Evolutionary conservation across 306 rosid species (phyloP), one percentile per base, ranked within the genome.

Genomic region (Cucurbita moschata): DNA sequence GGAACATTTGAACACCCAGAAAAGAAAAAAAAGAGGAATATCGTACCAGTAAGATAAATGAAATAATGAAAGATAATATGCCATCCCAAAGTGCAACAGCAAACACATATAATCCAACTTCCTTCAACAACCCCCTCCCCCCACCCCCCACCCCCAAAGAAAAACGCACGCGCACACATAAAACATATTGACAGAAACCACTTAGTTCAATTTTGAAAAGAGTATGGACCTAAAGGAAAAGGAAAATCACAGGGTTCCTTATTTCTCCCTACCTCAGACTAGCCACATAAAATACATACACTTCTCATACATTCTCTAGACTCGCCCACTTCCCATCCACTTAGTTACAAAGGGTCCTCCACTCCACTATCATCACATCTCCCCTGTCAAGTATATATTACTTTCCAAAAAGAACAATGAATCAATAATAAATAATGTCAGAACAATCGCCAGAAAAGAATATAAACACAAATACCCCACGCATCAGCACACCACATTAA

Each of bases 31-130:
- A 76, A 63, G 42, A 57, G 66, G 54, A 30, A 30, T 30, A 30
- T 40, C 75, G 55, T 14, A 56, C 39, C 76, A 76, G 52, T 43
- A 78, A 73, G 38, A 47, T 65, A 55, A 75, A 76, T 78, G 59
- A 35, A 44, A 78, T 5, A 71, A 57, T 18, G 44, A 18, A 65
- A 65, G 13, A 55, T 1, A 18, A 53, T 49, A 14, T n/a, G 50
- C 50, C 51, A n/a, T 18, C 13, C 70, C 49, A 39, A 38, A 61
- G 46, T 37, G 26, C 69, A 16, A 39, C 62, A 37, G 39, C 69
- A 8, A 39, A 38, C 49, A 30, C 10, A 39, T 62, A 13, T 15
- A 35, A 16, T 2, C 47, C 5, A 16, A 35, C 21, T 61, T 61
- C 11, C 23, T 37, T 61, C 67, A 58, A 58, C 67, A 37, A 14